Evolutionary conservation across 2,329 filamentous ascomycete species (phyloP).

Genomic region (Leptosphaerulina australis): DNA sequence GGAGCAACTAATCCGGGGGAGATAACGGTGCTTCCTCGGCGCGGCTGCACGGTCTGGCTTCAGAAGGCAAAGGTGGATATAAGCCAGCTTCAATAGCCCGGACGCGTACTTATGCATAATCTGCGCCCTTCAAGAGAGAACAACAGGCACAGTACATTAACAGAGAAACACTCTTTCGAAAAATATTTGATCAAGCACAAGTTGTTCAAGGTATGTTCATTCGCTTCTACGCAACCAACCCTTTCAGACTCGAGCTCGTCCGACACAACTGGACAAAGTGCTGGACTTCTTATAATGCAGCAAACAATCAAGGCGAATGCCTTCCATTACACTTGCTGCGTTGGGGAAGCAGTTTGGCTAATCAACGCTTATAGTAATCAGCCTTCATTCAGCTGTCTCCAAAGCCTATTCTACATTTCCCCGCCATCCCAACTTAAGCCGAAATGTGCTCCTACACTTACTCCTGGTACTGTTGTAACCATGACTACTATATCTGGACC

Average conservation of each 20-base stretch:
- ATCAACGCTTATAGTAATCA: slow-evolving; percentile 10
- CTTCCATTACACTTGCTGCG: not conserved
- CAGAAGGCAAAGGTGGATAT: slow-evolving; percentile 17
- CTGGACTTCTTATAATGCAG: slow-evolving; percentile 1
- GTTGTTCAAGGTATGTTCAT: not conserved
- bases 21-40: slow-evolving; percentile 24
- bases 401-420: not conserved
- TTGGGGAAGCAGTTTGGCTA: slow-evolving; percentile 22
- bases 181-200: not conserved
- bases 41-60: slow-evolving; percentile 9
- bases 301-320: not conserved
- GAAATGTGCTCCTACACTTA: slow-evolving; percentile 56
- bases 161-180: not conserved
- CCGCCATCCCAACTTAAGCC: slow-evolving; percentile 1
- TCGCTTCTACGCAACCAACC: not conserved
- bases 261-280: not conserved
- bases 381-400: not conserved
- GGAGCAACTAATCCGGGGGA: slow-evolving; percentile 37
- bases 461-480: slow-evolving; percentile 56
- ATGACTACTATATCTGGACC: slow-evolving; percentile 56
- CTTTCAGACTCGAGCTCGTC: not conserved
- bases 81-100: not conserved
- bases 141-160: not conserved
- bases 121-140: not conserved
- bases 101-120: not conserved